A percentile compares a stretch with the other conserved stretches of the same genome.
These are phyloP conservation scores for Cyberlindnera samutprakarnensis DNA, from an alignment of 805 yeast species.

Conservation along the genomic window DNA sequence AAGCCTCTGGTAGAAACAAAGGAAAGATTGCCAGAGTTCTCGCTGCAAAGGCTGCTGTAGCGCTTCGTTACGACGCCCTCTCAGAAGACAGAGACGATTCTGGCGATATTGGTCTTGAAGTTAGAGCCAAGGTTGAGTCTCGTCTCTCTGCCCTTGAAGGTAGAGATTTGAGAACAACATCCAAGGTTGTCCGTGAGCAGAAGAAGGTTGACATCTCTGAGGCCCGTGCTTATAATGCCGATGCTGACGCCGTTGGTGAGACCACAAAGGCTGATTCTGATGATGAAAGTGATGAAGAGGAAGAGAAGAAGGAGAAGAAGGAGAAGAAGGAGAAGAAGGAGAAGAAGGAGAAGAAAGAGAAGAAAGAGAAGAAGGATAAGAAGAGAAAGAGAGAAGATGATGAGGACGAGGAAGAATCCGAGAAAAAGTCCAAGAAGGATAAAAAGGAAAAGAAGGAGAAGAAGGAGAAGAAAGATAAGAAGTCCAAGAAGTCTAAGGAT, in stretches of 20 bases:
- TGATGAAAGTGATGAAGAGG: conserved; percentile 31
- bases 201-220: conserved; percentile 83
- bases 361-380: conserved; percentile 29
- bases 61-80: conserved; percentile 92
- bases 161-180: conserved; percentile 87
- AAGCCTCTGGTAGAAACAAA: conserved; percentile 96
- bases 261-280: conserved; percentile 27
- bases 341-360: conserved; percentile 27
- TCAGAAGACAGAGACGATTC: conserved; percentile 96
- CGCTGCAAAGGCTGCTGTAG: conserved; percentile 97
- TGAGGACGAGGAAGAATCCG: conserved; percentile 27
- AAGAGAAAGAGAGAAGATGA: conserved; percentile 28
- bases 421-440: conserved; percentile 15
- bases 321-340: conserved; percentile 29
- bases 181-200: conserved; percentile 73
- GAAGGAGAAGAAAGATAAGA: conserved; percentile 16
- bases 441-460: conserved; percentile 14
- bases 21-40: conserved; percentile 98
- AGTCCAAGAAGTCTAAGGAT: conserved; percentile 14
- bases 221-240: conserved; percentile 86
- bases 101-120: conserved; percentile 87
- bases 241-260: conserved; percentile 68
- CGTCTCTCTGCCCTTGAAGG: conserved; percentile 95
- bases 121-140: conserved; percentile 88
- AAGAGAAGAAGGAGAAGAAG: conserved; percentile 29